These are phyloP conservation scores for Cyclostephanos invisitatus DNA, from an alignment of 108 stramenopile genomes.

Conservation along the genomic window DNA sequence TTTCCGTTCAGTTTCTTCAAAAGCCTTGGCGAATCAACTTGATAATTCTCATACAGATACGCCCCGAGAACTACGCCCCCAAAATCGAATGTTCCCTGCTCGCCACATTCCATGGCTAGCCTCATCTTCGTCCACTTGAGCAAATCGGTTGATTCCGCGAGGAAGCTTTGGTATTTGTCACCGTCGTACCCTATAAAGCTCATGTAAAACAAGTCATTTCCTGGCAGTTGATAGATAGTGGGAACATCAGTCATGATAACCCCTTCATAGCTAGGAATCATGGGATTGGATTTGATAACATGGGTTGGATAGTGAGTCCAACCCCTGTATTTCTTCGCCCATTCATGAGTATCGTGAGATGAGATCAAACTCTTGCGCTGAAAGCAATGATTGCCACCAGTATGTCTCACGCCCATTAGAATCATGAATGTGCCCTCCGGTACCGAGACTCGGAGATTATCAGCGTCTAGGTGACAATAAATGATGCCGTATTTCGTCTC, in stretches of 20 bases:
- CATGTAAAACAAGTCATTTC: slow-evolving; percentile 45
- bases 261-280: slow-evolving; percentile 27
- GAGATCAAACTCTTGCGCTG: slow-evolving; percentile 25
- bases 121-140: slow-evolving; percentile 24
- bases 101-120: slow-evolving; percentile 43
- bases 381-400: slow-evolving; percentile 21
- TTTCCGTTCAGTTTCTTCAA: slow-evolving; percentile 34
- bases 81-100: slow-evolving; percentile 35
- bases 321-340: slow-evolving; percentile 40
- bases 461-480: slow-evolving; percentile 8
- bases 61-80: slow-evolving; percentile 49
- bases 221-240: slow-evolving; percentile 43
- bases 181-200: slow-evolving; percentile 48
- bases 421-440: slow-evolving; percentile 37
- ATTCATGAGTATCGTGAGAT: slow-evolving; percentile 17
- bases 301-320: slow-evolving; percentile 41
- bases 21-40: slow-evolving; percentile 28
- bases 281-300: slow-evolving; percentile 30
- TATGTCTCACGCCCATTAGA: slow-evolving; percentile 30
- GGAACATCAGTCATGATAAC: slow-evolving; percentile 52
- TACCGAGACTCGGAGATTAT: slow-evolving; percentile 17
- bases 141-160: slow-evolving; percentile 46
- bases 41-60: slow-evolving; percentile 45
- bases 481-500: slow-evolving; percentile 29
- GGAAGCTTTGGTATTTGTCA: slow-evolving; percentile 36